Evolutionary conservation across 805 yeast genomes (phyloP), one percentile per base, ranked within the genome.

Genomic region (Metschnikowia orientalis): DNA sequence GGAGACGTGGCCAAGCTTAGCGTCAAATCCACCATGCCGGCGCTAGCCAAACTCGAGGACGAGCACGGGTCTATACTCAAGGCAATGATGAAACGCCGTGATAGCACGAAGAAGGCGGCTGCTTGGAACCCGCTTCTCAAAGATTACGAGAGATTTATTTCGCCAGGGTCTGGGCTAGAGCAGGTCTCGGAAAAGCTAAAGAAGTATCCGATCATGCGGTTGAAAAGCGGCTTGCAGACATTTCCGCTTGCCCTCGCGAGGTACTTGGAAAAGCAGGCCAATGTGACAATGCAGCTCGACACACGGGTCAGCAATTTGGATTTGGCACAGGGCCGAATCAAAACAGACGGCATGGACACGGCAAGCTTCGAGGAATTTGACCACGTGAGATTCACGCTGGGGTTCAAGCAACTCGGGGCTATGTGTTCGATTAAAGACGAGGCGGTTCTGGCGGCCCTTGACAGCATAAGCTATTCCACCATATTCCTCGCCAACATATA

Each of bases 401-500:
- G 70, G 35, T 67, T 78, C 2, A 50, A 61, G 9, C 46, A 48
- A 1, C 50, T 79, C 17, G 45, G 70, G 9, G 34, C 54, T 5
- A 24, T 70, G n/a, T 18, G 9, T 20, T 35, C 23, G 28, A 46
- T 20, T 21, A 43, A 27, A n/a, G 30, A 33, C 18, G 26, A 19
- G 12, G 23, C 19, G 5, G 24, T 35, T 1, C 18, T 40, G 7
- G 39, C 37, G 19, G 29, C 50, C 4, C 26, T 64, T 16, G 37
- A 47, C 13, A 48, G 41, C 25, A 49, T 63, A 23, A 56, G 61
- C n/a, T 71, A 73, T 36, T 61, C 71, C 1, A 61, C 59, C 33
- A 58, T 92, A 11, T 71, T 78, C 14, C 68, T 90, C 34, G 83
- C 79, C 14, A 89, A 92, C 48, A 64, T 83, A 20, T 83, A 71